Conservation (phyloP, 805 yeast species). For the Scheffersomyces stipitis region DNA sequence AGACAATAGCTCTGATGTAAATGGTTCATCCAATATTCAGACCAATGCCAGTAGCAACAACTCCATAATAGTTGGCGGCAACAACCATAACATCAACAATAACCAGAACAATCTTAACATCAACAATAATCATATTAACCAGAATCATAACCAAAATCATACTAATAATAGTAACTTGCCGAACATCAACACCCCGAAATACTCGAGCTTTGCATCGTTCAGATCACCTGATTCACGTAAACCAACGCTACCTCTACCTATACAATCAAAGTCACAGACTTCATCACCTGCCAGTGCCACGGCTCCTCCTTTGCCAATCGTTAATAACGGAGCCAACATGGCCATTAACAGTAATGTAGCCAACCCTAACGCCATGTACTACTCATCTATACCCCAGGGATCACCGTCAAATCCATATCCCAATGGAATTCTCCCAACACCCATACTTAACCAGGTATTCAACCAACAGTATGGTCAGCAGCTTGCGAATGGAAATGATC, state of each 20-base stretch:
- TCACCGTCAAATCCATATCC: constrained; percentile 23
- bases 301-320: constrained; percentile 36
- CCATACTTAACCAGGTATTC: constrained; percentile 33
- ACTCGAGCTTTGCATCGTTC: constrained; percentile 15
- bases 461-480: constrained; percentile 12
- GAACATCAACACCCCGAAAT: constrained; percentile 19
- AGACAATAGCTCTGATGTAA: constrained; percentile 3
- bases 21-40: constrained; percentile 1
- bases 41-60: constrained; percentile 2
- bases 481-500: background rate
- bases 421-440: constrained; percentile 27
- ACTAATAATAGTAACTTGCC: too few relatives aligned
- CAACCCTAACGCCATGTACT: constrained; percentile 12
- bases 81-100: too few relatives aligned
- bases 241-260: constrained; percentile 37
- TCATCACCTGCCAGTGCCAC: constrained; percentile 40
- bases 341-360: background rate
- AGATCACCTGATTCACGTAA: constrained; percentile 30
- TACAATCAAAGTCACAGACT: constrained; percentile 38
- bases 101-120: too few relatives aligned
- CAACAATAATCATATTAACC: too few relatives aligned
- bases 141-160: too few relatives aligned
- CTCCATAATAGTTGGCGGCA: constrained; percentile 2
- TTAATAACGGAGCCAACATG: background rate
- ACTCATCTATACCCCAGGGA: constrained; percentile 25